These are phyloP conservation scores for Ophiognomonia clavigignenti-juglandacearum DNA, from an alignment of 2,329 filamentous ascomycete genomes.

Conservation along the genomic window DNA sequence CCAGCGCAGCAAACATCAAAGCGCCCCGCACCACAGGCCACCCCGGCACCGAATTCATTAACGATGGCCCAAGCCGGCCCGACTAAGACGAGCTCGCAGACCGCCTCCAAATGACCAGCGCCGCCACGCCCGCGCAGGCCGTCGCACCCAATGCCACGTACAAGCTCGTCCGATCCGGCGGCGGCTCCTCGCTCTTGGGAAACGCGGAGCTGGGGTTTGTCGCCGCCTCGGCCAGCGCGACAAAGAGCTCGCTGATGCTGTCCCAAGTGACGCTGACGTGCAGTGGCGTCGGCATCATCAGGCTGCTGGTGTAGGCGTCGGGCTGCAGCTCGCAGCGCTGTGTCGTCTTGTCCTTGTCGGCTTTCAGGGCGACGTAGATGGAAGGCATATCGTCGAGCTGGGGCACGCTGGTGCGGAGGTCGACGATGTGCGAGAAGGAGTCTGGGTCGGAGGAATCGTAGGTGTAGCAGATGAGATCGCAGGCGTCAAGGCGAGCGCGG, in stretches of 20 bases:
- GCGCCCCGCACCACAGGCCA: too few relatives aligned
- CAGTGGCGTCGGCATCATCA: constrained; percentile 86
- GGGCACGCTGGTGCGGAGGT: constrained; percentile 71
- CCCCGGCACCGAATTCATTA: too few relatives aligned
- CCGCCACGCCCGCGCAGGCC: constrained; percentile 57
- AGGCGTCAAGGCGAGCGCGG: constrained; percentile 80
- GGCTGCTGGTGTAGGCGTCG: constrained; percentile 78
- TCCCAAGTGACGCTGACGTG: constrained; percentile 95
- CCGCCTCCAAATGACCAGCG: constrained; percentile 60
- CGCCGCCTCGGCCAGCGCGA: constrained; percentile 83
- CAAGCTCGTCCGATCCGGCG: constrained; percentile 75
- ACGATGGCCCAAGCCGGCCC: neutral
- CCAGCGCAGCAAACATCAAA: too few relatives aligned
- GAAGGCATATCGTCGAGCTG: constrained; percentile 85
- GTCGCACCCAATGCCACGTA: constrained; percentile 80
- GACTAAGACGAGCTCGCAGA: constrained; percentile 41
- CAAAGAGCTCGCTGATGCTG: constrained; percentile 91
- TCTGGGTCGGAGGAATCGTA: constrained; percentile 97
- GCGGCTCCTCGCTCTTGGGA: constrained; percentile 83
- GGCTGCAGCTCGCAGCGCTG: constrained; percentile 88
- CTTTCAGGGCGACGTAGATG: constrained; percentile 90
- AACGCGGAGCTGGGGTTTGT: constrained; percentile 86
- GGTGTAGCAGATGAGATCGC: constrained; percentile 89
- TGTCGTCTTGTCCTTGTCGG: constrained; percentile 94
- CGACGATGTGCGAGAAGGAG: constrained; percentile 87